Base-by-base conservation (phyloP, 2,329 filamentous ascomycete genomes). In the Colletotrichum cereale region DNA sequence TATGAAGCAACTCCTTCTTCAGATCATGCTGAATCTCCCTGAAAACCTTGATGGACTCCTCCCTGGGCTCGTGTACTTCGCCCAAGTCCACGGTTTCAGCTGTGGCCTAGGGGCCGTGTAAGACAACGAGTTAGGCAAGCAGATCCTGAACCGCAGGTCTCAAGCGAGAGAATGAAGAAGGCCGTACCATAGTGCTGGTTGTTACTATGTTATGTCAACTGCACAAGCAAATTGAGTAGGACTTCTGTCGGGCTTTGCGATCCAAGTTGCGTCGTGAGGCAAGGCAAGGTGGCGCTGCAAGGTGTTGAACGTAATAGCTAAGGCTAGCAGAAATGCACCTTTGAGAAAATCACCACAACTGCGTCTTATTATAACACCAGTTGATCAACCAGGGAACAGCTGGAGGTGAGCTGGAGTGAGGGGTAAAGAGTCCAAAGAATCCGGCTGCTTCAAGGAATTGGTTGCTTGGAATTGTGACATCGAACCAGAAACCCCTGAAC, bases 51-150 rank as follows among this genome's bases (percentile, higher is more conserved):
- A 88, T 81, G 11, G 86, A 84, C 63, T 88, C 86, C 69, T 85
- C 83, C 76, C 83, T 87, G 64, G 85, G 85, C 52, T 80, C 77
- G 72, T 89, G 87, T 56, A 83, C 77, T 42, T 81, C 77, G 62
- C 85, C 83, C 47, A 89, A 79, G 29, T 87, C 79, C 61, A 86
- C 85, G 11, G 87, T 89, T n/a, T 88, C 86, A 60, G 82, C 82
- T 67, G 85, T 86, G 55, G 86, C 86, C 86, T 87, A 70, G 29
- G 38, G 34, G 29, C 34, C 11, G 26, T 18, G 26, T 18, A 31
- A 31, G 60, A 53, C 21, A 7, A 55, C 14, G 3, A 18, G 36
- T 58, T 29, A 44, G 47, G n/a, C 26, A 64, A 21, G 14, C 47
- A 34, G 8, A n/a, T 18, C n/a, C 47, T 11, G 31, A 29, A 36